phyloP scores from a whole-genome alignment of 2,329 filamentous ascomycete species.

The Sporothrix variecibatus region DNA sequence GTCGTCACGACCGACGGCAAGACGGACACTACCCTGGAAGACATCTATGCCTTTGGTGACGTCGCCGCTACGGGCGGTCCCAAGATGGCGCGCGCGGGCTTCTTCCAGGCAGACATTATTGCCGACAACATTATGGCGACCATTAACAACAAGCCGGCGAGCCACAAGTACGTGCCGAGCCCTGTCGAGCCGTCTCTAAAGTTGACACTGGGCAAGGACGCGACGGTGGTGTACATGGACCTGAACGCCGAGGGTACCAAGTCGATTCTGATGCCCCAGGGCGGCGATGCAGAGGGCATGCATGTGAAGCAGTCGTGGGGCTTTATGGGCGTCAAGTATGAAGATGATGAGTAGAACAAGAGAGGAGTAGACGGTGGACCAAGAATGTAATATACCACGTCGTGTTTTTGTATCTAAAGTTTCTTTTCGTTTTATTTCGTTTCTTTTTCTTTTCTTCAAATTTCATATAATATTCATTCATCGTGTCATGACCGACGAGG shows the following conservation, averaged over 20 bases:
- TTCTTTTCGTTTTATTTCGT: neutral
- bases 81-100: slow-evolving; percentile 54
- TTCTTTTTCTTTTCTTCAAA: neutral
- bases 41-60: slow-evolving; percentile 66
- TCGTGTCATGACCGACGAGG: neutral
- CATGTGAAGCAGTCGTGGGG: slow-evolving; percentile 11
- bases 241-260: neutral
- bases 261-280: slow-evolving; percentile 19
- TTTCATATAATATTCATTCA: neutral
- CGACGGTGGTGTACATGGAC: slow-evolving; percentile 26
- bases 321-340: slow-evolving; percentile 24
- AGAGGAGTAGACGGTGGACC: too few relatives aligned
- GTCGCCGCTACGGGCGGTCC: slow-evolving; percentile 55
- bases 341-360: neutral
- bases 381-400: neutral
- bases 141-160: neutral
- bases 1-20: slow-evolving; percentile 38
- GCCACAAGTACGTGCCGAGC: slow-evolving; percentile 10
- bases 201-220: slow-evolving; percentile 29
- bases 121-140: slow-evolving; percentile 51
- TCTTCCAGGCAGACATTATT: slow-evolving; percentile 54
- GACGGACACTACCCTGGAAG: slow-evolving; percentile 38
- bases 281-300: slow-evolving; percentile 23
- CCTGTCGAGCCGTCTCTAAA: slow-evolving; percentile 24
- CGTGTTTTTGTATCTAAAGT: neutral